Evolutionary conservation across 163 green algal species (phyloP).

Genomic region (Chlamydomonas reinhardtii): DNA sequence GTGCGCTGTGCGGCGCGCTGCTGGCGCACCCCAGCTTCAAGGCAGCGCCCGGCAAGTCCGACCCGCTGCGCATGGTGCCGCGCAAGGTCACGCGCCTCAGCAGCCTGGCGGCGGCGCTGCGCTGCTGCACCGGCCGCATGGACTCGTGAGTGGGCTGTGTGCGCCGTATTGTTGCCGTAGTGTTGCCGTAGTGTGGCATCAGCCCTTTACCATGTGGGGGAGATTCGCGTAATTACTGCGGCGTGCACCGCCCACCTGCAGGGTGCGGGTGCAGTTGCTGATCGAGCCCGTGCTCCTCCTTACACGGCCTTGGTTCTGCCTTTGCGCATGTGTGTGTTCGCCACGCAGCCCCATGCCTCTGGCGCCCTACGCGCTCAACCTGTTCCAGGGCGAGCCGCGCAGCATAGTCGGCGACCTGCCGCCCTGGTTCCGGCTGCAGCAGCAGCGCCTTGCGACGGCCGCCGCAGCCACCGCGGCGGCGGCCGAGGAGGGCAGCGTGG

Average conservation of each 20-base stretch:
- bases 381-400: slow-evolving; percentile 14
- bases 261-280: no score
- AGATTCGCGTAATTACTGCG: no score
- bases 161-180: no score
- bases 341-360: slow-evolving; percentile 29
- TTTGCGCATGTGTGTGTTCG: no score
- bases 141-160: slow-evolving; percentile 15
- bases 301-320: no score
- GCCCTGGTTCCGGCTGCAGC: not conserved
- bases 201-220: no score
- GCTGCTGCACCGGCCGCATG: not conserved
- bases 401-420: not conserved
- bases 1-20: slow-evolving; percentile 8
- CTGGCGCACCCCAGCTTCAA: slow-evolving; percentile 47
- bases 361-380: slow-evolving; percentile 10
- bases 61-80: slow-evolving; percentile 14
- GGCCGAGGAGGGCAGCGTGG: no score
- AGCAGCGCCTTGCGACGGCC: not conserved
- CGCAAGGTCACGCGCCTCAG: slow-evolving; percentile 6
- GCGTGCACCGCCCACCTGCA: no score
- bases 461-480: not conserved
- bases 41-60: slow-evolving; percentile 1
- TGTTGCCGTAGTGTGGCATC: no score
- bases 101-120: not conserved
- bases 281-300: no score